Base-by-base conservation (phyloP, 169 alveolate genomes). In the Cryptosporidium baileyi region DNA sequence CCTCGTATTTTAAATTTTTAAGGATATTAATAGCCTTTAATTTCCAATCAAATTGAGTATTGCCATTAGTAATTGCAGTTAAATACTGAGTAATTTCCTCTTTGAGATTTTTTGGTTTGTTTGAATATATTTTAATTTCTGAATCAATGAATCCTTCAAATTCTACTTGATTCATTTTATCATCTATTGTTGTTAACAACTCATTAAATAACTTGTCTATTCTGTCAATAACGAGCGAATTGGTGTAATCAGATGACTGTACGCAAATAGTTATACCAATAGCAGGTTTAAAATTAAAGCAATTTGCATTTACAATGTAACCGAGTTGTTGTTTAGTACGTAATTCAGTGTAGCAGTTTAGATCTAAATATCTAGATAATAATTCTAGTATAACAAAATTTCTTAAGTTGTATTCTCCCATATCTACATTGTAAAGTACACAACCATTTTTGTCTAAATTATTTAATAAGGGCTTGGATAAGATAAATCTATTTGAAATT, bases 321-420 rank as follows among this genome's bases (percentile, higher is more conserved):
- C 81, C 81, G 22, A 65, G 43, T 49, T 65, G 81, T 36, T 65
- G 81, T 32, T 65, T 65, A 45, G 81, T 65, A 11, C 81, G 60
- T 8, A 65, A 62, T 11, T 65, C 81, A 26, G 19, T 28, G n/a
- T 28, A 65, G 63, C 43, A 74, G 11, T 38, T 36, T 1, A 28
- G 32, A 3, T 60, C 40, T 49, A 47, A 65, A 24, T 22, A 51
- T 0, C 30, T 57, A 22, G 13, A 38, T 8, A 11, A 11, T 17
- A 74, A 24, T 15, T 30, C 24, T 3, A 74, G 41, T 30, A 74
- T 15, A 17, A 1, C 1, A 24, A 30, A 52, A 30, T 57, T 49
- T 8, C 30, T 1, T 15, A 24, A n/a, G 44, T 57, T 54, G 24
- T 74, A 74, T 3, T 54, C 67, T 45, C 54, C 54, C 6, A 51